phyloP scores from a whole-genome alignment of 768 basidiomycete genomes.

The Plicaturopsis crispa region DNA sequence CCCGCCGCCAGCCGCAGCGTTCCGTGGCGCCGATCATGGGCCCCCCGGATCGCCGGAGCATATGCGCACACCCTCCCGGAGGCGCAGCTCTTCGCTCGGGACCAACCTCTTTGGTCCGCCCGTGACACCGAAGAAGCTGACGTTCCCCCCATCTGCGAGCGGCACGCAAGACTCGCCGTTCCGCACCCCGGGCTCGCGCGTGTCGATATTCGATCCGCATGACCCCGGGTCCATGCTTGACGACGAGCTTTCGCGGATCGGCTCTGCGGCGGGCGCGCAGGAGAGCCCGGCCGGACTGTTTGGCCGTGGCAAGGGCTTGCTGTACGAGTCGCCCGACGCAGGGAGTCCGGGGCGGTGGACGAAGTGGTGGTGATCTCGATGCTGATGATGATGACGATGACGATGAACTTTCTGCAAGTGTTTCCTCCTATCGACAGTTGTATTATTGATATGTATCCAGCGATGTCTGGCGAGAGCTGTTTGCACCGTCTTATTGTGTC shows the following conservation, averaged over 20 bases:
- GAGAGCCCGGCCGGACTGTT: conserved; percentile 67
- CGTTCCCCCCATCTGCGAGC: conserved; percentile 20
- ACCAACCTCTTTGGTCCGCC: conserved; percentile 20
- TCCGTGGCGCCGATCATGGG: conserved; percentile 17
- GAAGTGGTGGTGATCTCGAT: conserved; percentile 38
- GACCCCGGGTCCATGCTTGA: conserved; percentile 62
- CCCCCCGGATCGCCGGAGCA: conserved; percentile 8
- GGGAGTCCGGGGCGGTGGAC: conserved; percentile 46
- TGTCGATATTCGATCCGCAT: conserved; percentile 58
- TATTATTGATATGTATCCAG: too few species aligned
- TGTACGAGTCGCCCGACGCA: conserved; percentile 72
- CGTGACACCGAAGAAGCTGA: conserved; percentile 36
- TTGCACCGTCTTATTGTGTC: too few species aligned
- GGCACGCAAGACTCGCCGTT: conserved; percentile 30
- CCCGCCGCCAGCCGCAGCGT: conserved; percentile 42
- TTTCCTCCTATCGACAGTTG: too few species aligned
- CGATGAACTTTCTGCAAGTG: too few species aligned
- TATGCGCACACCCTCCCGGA: conserved; percentile 39
- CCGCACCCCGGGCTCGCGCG: conserved; percentile 41
- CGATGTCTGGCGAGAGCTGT: too few species aligned
- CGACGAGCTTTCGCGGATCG: conserved; percentile 60
- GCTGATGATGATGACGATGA: too few species aligned
- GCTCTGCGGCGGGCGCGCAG: conserved; percentile 28
- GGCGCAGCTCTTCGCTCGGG: conserved; percentile 20
- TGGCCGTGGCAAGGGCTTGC: conserved; percentile 45